Evolutionary conservation across 345 rosid genomes (phyloP).

Genomic region (Angophora floribunda): DNA sequence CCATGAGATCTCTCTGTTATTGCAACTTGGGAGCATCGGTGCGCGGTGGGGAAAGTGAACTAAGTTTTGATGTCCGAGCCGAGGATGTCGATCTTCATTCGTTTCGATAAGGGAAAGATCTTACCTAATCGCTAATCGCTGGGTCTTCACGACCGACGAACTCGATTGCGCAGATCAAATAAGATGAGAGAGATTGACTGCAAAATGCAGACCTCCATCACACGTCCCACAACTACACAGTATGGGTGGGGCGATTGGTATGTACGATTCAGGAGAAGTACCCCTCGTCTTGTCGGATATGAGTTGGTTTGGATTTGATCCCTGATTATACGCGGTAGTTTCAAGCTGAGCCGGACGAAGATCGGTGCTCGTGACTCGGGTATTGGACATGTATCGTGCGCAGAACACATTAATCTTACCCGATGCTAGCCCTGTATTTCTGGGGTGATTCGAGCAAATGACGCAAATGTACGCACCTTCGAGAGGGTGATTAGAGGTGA

Average conservation of each 20-base stretch:
- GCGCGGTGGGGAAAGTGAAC: too few relatives aligned
- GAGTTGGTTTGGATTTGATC: not conserved
- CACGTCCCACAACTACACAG: too few relatives aligned
- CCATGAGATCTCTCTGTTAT: not conserved
- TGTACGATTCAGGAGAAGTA: not conserved
- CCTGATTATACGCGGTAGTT: not conserved
- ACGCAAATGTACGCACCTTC: too few relatives aligned
- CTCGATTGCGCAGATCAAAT: not conserved
- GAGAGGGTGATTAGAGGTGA: not conserved
- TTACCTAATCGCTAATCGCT: too few relatives aligned
- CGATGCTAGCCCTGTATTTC: not conserved
- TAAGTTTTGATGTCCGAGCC: not conserved
- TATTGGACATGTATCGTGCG: not conserved
- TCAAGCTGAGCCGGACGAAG: not conserved
- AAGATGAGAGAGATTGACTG: not conserved
- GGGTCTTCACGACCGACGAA: too few relatives aligned
- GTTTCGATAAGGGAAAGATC: too few relatives aligned
- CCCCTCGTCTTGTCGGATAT: not conserved
- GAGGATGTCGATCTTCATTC: not conserved
- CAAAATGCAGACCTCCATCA: fast-evolving
- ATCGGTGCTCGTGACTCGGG: not conserved
- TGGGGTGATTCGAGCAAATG: not conserved
- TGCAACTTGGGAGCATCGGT: too few relatives aligned
- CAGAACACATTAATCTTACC: fast-evolving
- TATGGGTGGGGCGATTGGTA: not conserved